Conservation (phyloP, 1,284 basidiomycete species). For the Ceratobasidium papillatum region DNA sequence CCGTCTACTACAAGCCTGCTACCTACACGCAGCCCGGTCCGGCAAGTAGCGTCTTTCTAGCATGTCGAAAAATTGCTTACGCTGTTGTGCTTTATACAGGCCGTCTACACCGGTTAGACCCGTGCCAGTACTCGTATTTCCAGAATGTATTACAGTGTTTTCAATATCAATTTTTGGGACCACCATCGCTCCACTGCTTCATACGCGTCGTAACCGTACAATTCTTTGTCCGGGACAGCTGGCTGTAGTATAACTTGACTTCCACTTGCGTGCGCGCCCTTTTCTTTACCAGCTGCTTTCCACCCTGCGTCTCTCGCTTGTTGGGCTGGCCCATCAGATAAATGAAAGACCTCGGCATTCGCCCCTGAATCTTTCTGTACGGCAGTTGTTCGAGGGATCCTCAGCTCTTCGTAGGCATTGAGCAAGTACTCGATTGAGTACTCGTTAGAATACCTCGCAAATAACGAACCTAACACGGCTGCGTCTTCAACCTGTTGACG, state of each 20-base stretch:
- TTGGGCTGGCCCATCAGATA: constrained; percentile 44
- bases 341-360: constrained; percentile 45
- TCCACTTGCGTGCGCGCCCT: constrained; percentile 29
- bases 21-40: constrained; percentile 38
- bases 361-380: constrained; percentile 39
- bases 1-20: background rate
- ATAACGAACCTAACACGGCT: constrained; percentile 64
- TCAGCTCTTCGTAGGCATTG: constrained; percentile 43
- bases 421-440: constrained; percentile 59
- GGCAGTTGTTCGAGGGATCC: constrained; percentile 40
- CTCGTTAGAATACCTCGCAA: constrained; percentile 59
- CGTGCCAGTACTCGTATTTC: background rate
- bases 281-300: constrained; percentile 39
- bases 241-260: constrained; percentile 44
- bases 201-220: constrained; percentile 44
- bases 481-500: constrained; percentile 57
- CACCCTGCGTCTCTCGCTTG: constrained; percentile 40
- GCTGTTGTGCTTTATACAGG: background rate
- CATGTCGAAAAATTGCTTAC: background rate
- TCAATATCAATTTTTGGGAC: constrained; percentile 8
- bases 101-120: constrained; percentile 29
- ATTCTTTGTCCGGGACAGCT: constrained; percentile 26
- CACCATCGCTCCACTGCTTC: constrained; percentile 43
- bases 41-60: background rate
- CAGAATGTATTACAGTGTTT: background rate